Base-by-base conservation (phyloP, 2,329 filamentous ascomycete genomes). In the Colletotrichum zoysiae region DNA sequence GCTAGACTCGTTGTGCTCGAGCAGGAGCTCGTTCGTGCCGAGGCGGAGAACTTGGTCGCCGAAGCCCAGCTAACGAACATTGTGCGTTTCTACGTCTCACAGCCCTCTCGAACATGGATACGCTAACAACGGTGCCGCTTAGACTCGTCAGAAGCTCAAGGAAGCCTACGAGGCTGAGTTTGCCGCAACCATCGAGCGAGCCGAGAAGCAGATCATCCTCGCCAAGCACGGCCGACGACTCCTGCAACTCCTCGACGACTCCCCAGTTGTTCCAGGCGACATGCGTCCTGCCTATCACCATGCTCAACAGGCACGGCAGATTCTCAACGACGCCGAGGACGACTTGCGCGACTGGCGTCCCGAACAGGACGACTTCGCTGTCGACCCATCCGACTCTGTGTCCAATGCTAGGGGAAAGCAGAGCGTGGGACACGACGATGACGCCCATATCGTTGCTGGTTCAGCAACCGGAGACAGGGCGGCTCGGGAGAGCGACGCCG, bases 61-160 rank as follows among this genome's bases (percentile, higher is more conserved):
- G 96, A 99, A 84, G 96, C 96, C 30, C 96, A 99, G 83, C 87
- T 99, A 81, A 95, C 93, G 79, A 99, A 99, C 81, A 91, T 97
- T 76, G 94, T 97, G 85, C 73, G 92, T 88, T 48, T 56, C 5
- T 30, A 48, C n/a, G 5, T 33, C 23, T n/a, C 62, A 46, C 51
- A 20, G 18, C 33, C 1, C 14, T 12, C 26, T 20, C 12, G 14
- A 16, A 1, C 2, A 30, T 58, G 46, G 2, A 11, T 63, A 14
- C 14, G 42, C 33, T 30, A 30, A 14, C 8, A 38, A 20, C 23
- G 1, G 60, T 18, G 12, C 46, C 16, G 18, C 20, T 14, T 74
- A 96, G 93, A 98, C 96, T 46, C 93, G 96, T 70, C 93, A 96
- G 82, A 98, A 98, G 84, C 88, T 99, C 83, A 98, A 97, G 84